Evolutionary conservation across 1,284 basidiomycete species (phyloP).

Genomic region (Papiliotrema flavescens): DNA sequence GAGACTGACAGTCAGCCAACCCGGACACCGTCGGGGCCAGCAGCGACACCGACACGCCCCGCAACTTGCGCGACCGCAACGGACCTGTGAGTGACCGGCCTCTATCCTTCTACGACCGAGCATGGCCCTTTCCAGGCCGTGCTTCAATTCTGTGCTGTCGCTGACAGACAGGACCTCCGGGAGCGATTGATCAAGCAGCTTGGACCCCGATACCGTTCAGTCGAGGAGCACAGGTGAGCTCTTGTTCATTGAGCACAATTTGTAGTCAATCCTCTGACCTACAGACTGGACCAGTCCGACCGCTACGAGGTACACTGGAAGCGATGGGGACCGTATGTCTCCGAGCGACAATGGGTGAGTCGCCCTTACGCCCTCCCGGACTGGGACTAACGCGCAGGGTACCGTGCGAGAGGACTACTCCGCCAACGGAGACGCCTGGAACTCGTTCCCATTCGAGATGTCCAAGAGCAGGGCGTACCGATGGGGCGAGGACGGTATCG

Average conservation of each 20-base stretch:
- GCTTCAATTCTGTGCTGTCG: neutral
- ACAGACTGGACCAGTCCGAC: slow-evolving; percentile 67
- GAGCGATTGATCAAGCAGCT: slow-evolving; percentile 38
- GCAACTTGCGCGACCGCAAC: slow-evolving; percentile 15
- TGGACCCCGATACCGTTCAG: slow-evolving; percentile 45
- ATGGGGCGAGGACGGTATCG: slow-evolving; percentile 98
- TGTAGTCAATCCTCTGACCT: slow-evolving; percentile 62
- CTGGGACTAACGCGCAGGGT: slow-evolving; percentile 56
- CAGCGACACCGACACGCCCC: slow-evolving; percentile 41
- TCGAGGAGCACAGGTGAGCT: slow-evolving; percentile 43
- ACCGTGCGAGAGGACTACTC: slow-evolving; percentile 99
- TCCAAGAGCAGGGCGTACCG: slow-evolving; percentile 91
- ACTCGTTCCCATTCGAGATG: slow-evolving; percentile 93
- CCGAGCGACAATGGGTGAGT: slow-evolving; percentile 93
- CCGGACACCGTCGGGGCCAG: slow-evolving; percentile 9
- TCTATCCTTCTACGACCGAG: neutral
- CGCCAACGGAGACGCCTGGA: slow-evolving; percentile 93
- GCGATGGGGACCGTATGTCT: slow-evolving; percentile 95
- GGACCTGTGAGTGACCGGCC: slow-evolving; percentile 11
- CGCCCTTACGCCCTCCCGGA: neutral
- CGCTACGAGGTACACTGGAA: slow-evolving; percentile 82
- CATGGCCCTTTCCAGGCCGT: neutral
- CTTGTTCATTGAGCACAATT: neutral
- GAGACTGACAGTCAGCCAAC: neutral
- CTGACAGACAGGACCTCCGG: slow-evolving; percentile 35